Conservation (phyloP, 164 flowering plant species). For the Buxus sempervirens region DNA sequence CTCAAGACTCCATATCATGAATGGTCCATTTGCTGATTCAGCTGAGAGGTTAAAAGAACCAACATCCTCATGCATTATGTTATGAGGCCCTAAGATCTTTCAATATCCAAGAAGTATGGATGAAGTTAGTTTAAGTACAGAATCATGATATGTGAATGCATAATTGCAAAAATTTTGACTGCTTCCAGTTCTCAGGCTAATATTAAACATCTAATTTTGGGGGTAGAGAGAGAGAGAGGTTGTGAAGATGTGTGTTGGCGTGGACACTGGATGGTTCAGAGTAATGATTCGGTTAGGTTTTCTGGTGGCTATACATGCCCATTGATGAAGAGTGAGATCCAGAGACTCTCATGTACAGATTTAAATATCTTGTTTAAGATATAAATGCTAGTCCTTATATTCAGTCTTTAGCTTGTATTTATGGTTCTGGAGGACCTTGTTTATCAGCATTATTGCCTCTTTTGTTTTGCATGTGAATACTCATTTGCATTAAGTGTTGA, state of each 20-base stretch:
- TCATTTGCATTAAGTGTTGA: too few species aligned
- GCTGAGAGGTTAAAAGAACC: not conserved
- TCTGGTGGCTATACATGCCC: constrained; percentile 17
- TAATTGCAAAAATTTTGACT: constrained; percentile 37
- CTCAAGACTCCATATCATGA: not conserved
- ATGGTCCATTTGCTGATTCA: not conserved
- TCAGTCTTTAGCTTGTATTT: constrained; percentile 15
- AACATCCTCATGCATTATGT: not conserved
- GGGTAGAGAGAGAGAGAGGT: too few species aligned
- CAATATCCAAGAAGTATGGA: not conserved
- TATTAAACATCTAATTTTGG: constrained; percentile 20
- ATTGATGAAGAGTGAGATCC: not conserved
- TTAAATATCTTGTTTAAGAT: constrained; percentile 32
- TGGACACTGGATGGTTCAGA: constrained; percentile 3
- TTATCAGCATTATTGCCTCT: constrained; percentile 15
- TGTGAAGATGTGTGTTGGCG: not conserved
- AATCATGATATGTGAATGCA: constrained; percentile 39
- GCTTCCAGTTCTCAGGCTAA: constrained; percentile 25
- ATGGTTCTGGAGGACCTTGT: not conserved
- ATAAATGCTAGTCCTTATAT: constrained; percentile 20
- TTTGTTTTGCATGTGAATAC: too few species aligned
- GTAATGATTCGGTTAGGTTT: constrained; percentile 6
- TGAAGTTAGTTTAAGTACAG: constrained; percentile 10
- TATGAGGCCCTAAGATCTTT: not conserved
- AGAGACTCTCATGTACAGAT: constrained; percentile 33